Conservation (phyloP, 768 basidiomycete genomes). For the Cystobasidium ongulense region DNA sequence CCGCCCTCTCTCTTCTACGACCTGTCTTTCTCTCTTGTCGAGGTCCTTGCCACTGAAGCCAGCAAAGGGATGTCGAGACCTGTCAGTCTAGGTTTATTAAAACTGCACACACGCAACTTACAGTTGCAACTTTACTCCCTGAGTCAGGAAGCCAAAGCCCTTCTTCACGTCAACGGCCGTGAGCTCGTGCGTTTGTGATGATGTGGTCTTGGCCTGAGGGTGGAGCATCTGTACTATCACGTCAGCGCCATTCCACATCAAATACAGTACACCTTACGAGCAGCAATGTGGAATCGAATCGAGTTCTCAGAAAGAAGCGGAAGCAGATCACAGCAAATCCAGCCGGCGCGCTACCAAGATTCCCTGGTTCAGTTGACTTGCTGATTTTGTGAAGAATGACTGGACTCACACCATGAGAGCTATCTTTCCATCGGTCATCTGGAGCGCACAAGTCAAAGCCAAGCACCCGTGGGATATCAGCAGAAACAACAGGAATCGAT, state of each 20-base stretch:
- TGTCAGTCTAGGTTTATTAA: background rate
- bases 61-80: background rate
- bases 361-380: background rate
- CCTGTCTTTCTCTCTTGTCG: background rate
- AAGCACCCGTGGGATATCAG: conserved; percentile 6
- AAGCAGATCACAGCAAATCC: background rate
- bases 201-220: background rate
- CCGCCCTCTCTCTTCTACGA: background rate
- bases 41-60: background rate
- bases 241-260: background rate
- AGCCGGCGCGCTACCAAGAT: background rate
- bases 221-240: conserved; percentile 16
- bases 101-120: background rate
- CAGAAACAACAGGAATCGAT: conserved; percentile 18
- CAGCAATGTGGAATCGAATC: background rate
- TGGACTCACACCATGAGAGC: conserved; percentile 9
- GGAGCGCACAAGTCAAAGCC: conserved; percentile 5
- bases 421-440: conserved; percentile 1
- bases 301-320: background rate
- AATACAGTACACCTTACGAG: background rate
- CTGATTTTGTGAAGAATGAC: background rate
- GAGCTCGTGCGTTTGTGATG: background rate
- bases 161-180: background rate
- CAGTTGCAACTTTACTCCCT: conserved; percentile 9
- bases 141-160: conserved; percentile 1